Percentiles rank a stretch among this genome's conserved stretches.
phyloP scores from a whole-genome alignment of 2,329 filamentous ascomycete genomes.

The Penicillium hesseltinei region DNA sequence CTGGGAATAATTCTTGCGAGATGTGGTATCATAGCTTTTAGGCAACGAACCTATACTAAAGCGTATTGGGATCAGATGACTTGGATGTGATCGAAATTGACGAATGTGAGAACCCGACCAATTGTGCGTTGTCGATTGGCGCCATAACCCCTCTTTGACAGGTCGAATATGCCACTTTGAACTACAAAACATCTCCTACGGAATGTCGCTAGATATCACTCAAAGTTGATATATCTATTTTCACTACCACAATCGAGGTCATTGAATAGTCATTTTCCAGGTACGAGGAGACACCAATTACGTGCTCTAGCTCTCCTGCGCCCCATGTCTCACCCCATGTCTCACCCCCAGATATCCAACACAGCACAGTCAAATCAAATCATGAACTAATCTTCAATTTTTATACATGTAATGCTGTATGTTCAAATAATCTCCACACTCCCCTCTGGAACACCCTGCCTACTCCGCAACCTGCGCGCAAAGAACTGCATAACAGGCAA shows the following conservation, averaged over 20 bases:
- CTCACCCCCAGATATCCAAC: not conserved
- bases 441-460: conserved; percentile 46
- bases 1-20: not conserved
- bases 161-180: not conserved
- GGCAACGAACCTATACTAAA: not conserved
- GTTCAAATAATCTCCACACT: conserved; percentile 43
- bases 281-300: not conserved
- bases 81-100: conserved; percentile 1
- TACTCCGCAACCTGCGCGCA: conserved; percentile 43
- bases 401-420: not conserved
- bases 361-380: not conserved
- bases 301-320: not conserved
- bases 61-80: not conserved
- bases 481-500: conserved; percentile 82
- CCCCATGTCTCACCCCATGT: not conserved
- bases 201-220: not conserved
- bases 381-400: not conserved
- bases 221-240: not conserved
- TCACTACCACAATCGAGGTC: not conserved
- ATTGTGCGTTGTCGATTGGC: conserved; percentile 4
- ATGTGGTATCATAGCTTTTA: not conserved
- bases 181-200: not conserved
- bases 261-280: not conserved
- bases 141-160: not conserved
- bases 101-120: not conserved